Base-by-base conservation (phyloP, 371 early-diverging fungal genomes). In the Umbelopsis sp. region DNA sequence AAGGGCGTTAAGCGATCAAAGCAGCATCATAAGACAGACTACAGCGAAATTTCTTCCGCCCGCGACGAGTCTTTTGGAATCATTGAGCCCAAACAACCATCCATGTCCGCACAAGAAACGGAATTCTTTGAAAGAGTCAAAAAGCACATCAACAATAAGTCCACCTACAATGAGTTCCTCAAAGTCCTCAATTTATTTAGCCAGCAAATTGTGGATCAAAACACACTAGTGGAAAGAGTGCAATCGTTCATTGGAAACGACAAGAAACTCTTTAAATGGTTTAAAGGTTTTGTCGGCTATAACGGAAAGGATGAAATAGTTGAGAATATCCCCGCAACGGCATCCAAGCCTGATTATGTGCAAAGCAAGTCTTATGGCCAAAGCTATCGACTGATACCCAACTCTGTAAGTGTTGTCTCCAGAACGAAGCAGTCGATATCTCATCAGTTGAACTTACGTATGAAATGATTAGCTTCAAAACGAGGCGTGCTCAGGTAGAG, bases 111-210 rank as follows among this genome's bases (percentile, higher is more conserved):
- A 2, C 96, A 96, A 66, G 99, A 98, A 71, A 81, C 94, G 8
- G 94, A 92, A 29, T 92, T 97, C 70, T 97, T 99, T 83, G 97
- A 97, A 65, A 85, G 89, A 20, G 93, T 93, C 70, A 95, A 97
- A 79, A 86, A 89, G 69, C 83, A 89, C 69, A 89, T 99, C 65
- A 89, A 90, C 6, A 92, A 94, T 80, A 92, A 94, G 66, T 83
- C 87, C 14, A 89, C 95, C 0, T 98, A 98, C 78, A 92, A 91
- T 76, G 99, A 99, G 74, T 99, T 99, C 81, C 85, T 99, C 63
- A 99, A 98, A 82, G 85, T 95, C 3, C 80, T 99, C 41, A 99
- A 99, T 74, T 80, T 98, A 41, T 99, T 92, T 80, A 97, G 94
- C 69, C 96, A 99, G 74, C 96, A 97, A 76, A 91, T 98, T 45